These are phyloP conservation scores for Thalassiosira mediterranea DNA, from an alignment of 352 stramenopile genomes.

Conservation along the genomic window DNA sequence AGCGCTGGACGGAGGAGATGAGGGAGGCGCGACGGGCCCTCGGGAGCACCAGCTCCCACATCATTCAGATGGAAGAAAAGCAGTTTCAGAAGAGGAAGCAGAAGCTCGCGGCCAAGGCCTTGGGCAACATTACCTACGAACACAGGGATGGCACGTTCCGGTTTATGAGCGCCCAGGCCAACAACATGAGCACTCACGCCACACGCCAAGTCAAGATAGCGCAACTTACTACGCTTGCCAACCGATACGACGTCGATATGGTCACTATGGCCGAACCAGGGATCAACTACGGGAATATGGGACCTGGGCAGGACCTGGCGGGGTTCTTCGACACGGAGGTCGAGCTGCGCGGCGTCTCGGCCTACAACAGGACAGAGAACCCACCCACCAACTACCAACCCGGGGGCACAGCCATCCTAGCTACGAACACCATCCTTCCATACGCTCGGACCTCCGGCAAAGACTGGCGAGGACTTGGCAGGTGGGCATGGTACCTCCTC, in stretches of 20 bases:
- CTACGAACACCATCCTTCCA: not conserved
- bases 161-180: conserved; percentile 1
- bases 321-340: not conserved
- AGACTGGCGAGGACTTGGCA: not conserved
- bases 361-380: conserved; percentile 8
- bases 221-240: not conserved
- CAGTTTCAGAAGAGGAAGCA: not conserved
- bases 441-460: not conserved
- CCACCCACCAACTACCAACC: not conserved
- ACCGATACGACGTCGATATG: conserved; percentile 11
- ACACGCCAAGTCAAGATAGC: conserved; percentile 7
- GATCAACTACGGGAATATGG: conserved; percentile 3
- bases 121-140: not conserved
- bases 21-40: not conserved
- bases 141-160: not conserved
- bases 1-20: not conserved
- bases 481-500: conserved; percentile 24
- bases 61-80: not conserved
- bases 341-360: conserved; percentile 1
- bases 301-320: not conserved
- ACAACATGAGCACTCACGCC: not conserved
- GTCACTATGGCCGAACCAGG: not conserved
- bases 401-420: conserved; percentile 1
- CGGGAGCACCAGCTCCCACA: not conserved
- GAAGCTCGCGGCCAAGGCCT: not conserved